A percentile compares a stretch with the other conserved stretches of the same genome.
Evolutionary conservation across 148 eudicot species (phyloP).

Genomic region (Rhododendron vialii): DNA sequence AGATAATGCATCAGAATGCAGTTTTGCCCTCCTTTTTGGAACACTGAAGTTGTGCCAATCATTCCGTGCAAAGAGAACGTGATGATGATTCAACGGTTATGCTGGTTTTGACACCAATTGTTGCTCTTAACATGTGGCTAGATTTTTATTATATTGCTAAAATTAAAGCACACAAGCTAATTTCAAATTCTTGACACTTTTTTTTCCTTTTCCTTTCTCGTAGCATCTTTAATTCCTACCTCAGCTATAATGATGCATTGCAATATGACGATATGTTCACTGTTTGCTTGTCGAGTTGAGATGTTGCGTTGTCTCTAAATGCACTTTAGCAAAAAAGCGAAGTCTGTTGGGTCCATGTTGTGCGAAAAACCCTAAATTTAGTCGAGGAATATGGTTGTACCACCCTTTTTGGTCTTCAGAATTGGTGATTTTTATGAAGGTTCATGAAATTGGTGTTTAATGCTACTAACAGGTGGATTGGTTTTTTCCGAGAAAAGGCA

Average conservation of each 20-base stretch:
- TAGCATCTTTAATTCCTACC: neutral
- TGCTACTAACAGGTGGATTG: neutral
- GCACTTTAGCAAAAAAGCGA: neutral
- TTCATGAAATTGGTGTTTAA: neutral
- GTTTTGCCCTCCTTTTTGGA: neutral
- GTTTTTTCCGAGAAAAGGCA: neutral
- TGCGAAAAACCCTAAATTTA: neutral
- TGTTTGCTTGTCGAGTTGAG: neutral
- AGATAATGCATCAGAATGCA: neutral
- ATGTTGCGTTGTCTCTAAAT: neutral
- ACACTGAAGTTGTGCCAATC: neutral
- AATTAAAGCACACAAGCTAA: neutral
- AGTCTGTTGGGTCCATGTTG: neutral
- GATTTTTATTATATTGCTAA: neutral
- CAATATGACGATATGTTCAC: neutral
- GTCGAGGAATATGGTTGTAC: neutral
- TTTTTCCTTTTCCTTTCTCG: neutral
- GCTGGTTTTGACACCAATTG: neutral
- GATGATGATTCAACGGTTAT: neutral
- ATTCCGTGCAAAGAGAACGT: neutral
- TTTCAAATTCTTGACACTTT: neutral
- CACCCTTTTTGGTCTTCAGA: neutral
- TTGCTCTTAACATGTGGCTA: neutral
- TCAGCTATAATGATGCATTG: neutral
- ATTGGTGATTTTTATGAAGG: neutral